Evolutionary conservation across 768 basidiomycete species (phyloP), one percentile per base, ranked within the genome.

Genomic region (Leccinum subgranulosum): DNA sequence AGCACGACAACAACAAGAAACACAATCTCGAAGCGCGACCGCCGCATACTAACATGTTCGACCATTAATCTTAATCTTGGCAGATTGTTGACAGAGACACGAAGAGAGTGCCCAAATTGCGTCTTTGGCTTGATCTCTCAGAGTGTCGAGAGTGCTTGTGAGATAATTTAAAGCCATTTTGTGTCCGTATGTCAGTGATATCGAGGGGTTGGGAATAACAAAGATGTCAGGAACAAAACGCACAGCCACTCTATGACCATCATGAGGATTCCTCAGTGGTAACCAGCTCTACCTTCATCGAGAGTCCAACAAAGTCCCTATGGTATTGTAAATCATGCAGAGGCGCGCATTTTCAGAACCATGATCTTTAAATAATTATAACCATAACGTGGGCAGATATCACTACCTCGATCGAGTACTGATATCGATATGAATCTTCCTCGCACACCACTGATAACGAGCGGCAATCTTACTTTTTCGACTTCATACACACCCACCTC

Each of bases 61-160:
- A 36, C 96, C 96, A 64, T 96, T 97, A 60, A 99, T 94, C 77
- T 98, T 97, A 58, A 98, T 81, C 58, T 86, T 92, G 15, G 93
- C 88, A 46, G 91, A 83, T 69, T 85, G 88, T 68, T 85, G 83
- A 75, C 87, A 92, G 39, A 91, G 71, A 72, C 91, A 92, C 11
- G 88, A 88, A 0, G 92, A 85, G 25, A 95, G 74, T 9, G 88
- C 90, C 80, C 84, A 90, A 12, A 94, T 70, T 1, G 89, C 88
- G 68, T 95, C 92, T 67, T 90, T 92, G 17, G 84, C 84, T 61
- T 87, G 86, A 65, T 89, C 88, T 62, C 84, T 84, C 58, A 88
- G 62, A 51, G 72, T 83, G 61, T 86, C 84, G 21, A 89, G 64
- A 4, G 77, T 74, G 45, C 73, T 79, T 17, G 73, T 25, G 17